Evolutionary conservation across 805 yeast genomes (phyloP).

Genomic region (Wickerhamiella dianesei): DNA sequence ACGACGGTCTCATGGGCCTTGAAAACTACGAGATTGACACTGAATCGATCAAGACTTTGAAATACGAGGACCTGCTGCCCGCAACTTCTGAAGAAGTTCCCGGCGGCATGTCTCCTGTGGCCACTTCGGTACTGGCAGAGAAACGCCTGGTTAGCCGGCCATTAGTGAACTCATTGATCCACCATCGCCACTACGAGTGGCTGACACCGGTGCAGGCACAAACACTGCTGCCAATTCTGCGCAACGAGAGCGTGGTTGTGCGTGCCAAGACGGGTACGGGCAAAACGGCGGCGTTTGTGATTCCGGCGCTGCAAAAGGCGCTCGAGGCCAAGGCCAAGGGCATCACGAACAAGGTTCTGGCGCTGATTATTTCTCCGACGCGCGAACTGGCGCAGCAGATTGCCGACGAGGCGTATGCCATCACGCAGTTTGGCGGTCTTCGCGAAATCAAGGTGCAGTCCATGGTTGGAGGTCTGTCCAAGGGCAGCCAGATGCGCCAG

Average conservation of each 20-base stretch:
- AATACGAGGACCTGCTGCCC: conserved; percentile 20
- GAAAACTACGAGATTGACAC: conserved; percentile 21
- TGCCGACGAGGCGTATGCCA: conserved; percentile 45
- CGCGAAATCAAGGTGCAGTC: conserved; percentile 31
- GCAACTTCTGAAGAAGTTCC: conserved; percentile 5
- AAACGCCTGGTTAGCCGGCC: conserved; percentile 20
- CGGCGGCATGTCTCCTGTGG: conserved; percentile 19
- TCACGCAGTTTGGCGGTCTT: conserved; percentile 26
- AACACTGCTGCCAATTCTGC: conserved; percentile 51
- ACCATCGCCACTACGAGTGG: conserved; percentile 23
- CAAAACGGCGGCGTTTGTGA: conserved; percentile 76
- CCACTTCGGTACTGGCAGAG: conserved; percentile 19
- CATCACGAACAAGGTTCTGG: conserved; percentile 32
- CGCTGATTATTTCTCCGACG: conserved; percentile 75
- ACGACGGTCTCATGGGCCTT: conserved; percentile 23
- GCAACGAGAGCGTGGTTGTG: conserved; percentile 58
- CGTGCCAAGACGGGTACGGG: conserved; percentile 95
- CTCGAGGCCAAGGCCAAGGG: conserved; percentile 27
- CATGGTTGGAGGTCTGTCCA: conserved; percentile 56
- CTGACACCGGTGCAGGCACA: conserved; percentile 29
- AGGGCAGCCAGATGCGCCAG: conserved; percentile 27
- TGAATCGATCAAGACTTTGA: conserved; percentile 14
- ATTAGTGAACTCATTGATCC: conserved; percentile 23
- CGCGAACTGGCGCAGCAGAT: conserved; percentile 84
- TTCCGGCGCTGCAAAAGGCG: conserved; percentile 58